Base-by-base conservation (phyloP, 108 stramenopile genomes). In the Cyclotella cryptica region DNA sequence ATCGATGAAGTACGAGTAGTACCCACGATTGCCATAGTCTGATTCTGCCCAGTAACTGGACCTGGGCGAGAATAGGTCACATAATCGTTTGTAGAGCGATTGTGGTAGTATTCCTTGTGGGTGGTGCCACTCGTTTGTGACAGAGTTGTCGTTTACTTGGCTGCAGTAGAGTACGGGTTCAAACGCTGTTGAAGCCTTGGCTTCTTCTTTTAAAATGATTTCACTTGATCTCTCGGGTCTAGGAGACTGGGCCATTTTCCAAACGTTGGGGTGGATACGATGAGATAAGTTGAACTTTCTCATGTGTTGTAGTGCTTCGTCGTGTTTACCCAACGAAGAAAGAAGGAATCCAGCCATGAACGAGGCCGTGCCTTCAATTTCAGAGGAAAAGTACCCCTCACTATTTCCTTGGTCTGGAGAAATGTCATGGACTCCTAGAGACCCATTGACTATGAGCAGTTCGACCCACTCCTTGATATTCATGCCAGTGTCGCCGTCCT, bases 231-330 rank as follows among this genome's bases (percentile, higher is more conserved):
- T 21, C 21, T 43, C 44, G 11, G 21, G 43, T 65, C 22, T 65
- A 7, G 29, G 43, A 21, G 47, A 44, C n/a, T 63, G 57, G 39
- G 74, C 80, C 46, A 47, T 42, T 60, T 75, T 70, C 94, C 94
- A 95, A 1, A 95, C 89, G 61, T 93, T 89, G 14, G 94, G 94
- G 74, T 92, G 89, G 4, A 95, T 68, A n/a, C 94, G 89, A 77
- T 95, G 94, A 17, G 88, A 92, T 46, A 95, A 74, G 22, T 49
- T 72, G 78, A 93, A 93, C 62, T 77, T 71, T 64, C 71, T 57
- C 78, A 95, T 70, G 41, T 89, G 81, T 0, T n/a, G 9, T 24
- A 86, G 52, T 13, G 88, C 90, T 18, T 75, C 49, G n/a, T 92
- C 87, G 57, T 95, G 94, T 41, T 77, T 66, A 0, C 78, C 86